Base-by-base conservation (phyloP, 345 rosid genomes). In the Firmiana major region DNA sequence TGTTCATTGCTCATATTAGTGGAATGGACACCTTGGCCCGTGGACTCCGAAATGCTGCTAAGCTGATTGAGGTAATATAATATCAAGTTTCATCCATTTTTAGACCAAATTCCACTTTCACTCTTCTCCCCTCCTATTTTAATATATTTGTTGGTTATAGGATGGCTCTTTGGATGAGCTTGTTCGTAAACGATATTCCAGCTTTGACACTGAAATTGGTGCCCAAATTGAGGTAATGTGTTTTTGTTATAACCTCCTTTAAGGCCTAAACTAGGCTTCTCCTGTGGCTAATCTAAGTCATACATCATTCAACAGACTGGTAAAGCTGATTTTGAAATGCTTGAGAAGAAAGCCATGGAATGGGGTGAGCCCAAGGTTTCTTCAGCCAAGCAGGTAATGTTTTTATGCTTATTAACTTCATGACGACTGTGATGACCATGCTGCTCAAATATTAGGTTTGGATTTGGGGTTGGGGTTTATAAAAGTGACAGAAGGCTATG, bases 1-100 rank as follows among this genome's bases (percentile, higher is more conserved):
- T 96, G 76, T 96, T 96, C 89, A 89, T 93, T 71, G 91, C 94
- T 82, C 90, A 96, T 80, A 88, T 96, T 75, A 57, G 84, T 68
- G 99, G 99, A 71, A 93, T 93, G 98, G 99, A 93, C 79, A 92
- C 99, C 65, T 73, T 92, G 81, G 98, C 97, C 63, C 93, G 97
- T 45, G 99, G 99, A 62, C 85, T 96, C 26, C 88, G 90, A 76
- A 96, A 87, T 79, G 97, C 94, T 40, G 98, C 85, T 62, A 93
- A 89, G 81, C 79, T 93, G 79, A 87, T 93, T 80, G 89, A 93
- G 90, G 98, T 93, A 65, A n/a, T n/a, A n/a, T n/a, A 31, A 77
- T 76, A 68, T 73, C 10, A 4, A 43, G 46, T 75, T 48, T 49
- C 5, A 16, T 64, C 70, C 28, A 59, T 6, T 48, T 49, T 40